Base-by-base conservation (phyloP, 345 rosid genomes). In the Cardamine chenopodiifolia region DNA sequence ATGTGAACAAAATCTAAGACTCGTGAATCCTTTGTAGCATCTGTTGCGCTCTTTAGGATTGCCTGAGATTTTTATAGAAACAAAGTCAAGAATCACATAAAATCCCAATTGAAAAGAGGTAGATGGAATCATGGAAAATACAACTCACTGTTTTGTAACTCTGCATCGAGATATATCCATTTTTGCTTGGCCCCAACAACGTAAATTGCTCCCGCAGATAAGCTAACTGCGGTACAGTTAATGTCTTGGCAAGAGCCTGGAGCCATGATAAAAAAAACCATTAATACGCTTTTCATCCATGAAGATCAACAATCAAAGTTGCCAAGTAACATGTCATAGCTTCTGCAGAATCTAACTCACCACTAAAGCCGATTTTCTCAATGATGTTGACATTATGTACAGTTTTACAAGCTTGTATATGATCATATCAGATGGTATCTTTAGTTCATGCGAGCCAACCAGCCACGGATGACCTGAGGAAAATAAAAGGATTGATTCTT, bases 391-490 rank as follows among this genome's bases (percentile, higher is more conserved):
- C 82, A 80, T 79, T 62, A 91, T 83, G 60, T 91, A 93, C 53
- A 86, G 83, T 79, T 82, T 93, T 45, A 86, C 85, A 68, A 89
- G 98, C 84, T 84, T 86, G 82, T 85, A 86, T 37, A 92, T 73
- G 40, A 89, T 86, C 88, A 90, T 89, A 73, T 95, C 99, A 74
- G 88, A 68, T 28, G 97, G 97, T 75, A 90, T 87, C 81, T 84
- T 87, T 63, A 86, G 68, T 23, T 88, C 95, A 71, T 86, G 93
- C 34, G 84, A 82, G 75, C 79, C 83, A 75, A 84, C 88, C 66
- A 95, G 76, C 99, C 99, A 95, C 13, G 99, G 99, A 80, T 95
- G 99, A 87, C 95, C 98, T 94, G 64, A 52, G 22, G 61, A 70
- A 50, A 64, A 70, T 68, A 62, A 69, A 70, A 76, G 1, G 2